Evolutionary conservation across 1,139 yeast species (phyloP), one percentile per base, ranked within the genome.

Genomic region (Candida dubliniensis): DNA sequence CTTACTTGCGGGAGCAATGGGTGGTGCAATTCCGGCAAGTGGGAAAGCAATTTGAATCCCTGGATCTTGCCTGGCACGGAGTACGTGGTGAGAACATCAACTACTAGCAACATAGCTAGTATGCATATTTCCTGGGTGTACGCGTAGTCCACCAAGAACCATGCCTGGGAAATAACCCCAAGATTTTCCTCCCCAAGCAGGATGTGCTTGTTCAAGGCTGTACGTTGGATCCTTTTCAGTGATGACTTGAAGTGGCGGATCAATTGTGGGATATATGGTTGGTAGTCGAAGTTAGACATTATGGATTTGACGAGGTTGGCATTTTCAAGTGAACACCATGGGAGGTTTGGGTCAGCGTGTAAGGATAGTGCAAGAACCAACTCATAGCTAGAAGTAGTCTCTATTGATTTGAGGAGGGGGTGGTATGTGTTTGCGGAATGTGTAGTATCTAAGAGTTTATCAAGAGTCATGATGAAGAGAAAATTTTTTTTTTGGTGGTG

Each of bases 31-130:
- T 30, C 9, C 3, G 42, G 37, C 2, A 79, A 51, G 15, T 55
- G 52, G 42, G 75, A 13, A 12, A 47, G 24, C 8, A 49, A 12
- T 4, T 44, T 23, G 34, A 50, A 70, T 10, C 81, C 82, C 44
- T 69, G 70, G 0, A 63, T 53, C 49, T 81, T 79, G 42, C 71
- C 61, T 7, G 51, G 49, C 0, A 76, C 67, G 5, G 23, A 18
- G 23, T 77, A 79, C 42, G 72, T 71, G 52, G 81, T 85, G 15
- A 79, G 57, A 9, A 79, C 57, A 47, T 78, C 78, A 23, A 82
- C 57, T 4, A 69, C 61, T 8, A 80, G 71, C 0, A 86, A 79
- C 0, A 81, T 63, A 1, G 79, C 48, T 5, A 76, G 46, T 26
- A 76, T 63, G 80, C 82, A 77, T 43, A 67, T 49, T 4, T 57